Base-by-base conservation (phyloP, 2,329 filamentous ascomycete species). In the Phyllosticta paracitricarpa region DNA sequence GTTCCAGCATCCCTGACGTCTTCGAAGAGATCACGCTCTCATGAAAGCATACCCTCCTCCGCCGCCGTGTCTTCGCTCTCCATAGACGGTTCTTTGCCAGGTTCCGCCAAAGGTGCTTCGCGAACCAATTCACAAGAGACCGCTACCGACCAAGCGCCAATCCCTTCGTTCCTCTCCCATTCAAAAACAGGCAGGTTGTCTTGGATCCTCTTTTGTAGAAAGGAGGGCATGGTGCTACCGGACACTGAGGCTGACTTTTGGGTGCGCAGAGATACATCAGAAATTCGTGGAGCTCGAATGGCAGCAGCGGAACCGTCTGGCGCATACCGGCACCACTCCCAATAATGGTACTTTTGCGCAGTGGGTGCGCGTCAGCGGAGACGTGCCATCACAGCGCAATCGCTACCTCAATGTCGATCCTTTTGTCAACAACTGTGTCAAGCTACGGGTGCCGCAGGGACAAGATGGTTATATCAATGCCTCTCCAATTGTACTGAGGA, bases 391-490 rank as follows among this genome's bases (percentile, higher is more conserved):
- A 63, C 72, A 76, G 40, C 82, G 93, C 66, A 95, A 97, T 74
- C 86, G 94, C 61, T 99, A 97, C 75, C 73, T 81, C 59, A 96
- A 97, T 70, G 90, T 99, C 65, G 88, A 92, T 71, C 91, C 92
- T 0, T 99, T 89, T 85, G 86, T 88, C 64, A 86, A 89, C 71
- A 96, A 95, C 70, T 86, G 94, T 48, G 82, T 99, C 61, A 87
- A 84, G 71, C 82, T 99, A 19, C 81, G 83, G 51, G 93, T 97
- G 1, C 86, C 89, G 1, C 82, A 88, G 17, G 87, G 81, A 69
- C 71, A 77, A 66, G 72, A 75, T 71, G 72, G 84, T 66, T 81
- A 83, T 68, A 81, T 81, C 73, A 81, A 81, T 64, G 79, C 79
- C 25, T 77, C 74, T 26, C 78, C 78, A 1, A 79, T 81, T 26